These are phyloP conservation scores for Kockovaella imperatae DNA, from an alignment of 768 basidiomycete genomes.

Conservation along the genomic window DNA sequence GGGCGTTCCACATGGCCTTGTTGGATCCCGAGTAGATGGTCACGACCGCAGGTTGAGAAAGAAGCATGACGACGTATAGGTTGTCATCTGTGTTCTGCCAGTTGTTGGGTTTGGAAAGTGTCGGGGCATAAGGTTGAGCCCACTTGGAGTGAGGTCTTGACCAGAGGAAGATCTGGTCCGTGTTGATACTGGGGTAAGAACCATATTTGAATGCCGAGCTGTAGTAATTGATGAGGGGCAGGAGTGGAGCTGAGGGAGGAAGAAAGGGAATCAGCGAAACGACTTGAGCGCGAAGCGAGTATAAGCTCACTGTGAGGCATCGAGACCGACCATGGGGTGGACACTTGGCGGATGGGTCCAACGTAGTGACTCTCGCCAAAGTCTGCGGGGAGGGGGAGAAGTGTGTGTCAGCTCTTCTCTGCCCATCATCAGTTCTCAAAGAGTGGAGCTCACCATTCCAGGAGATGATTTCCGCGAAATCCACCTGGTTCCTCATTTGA, in stretches of 20 bases:
- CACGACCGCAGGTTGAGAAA: slow-evolving; percentile 22
- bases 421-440: not conserved
- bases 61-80: slow-evolving; percentile 35
- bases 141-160: slow-evolving; percentile 39
- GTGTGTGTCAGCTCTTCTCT: not conserved
- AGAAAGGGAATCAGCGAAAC: not conserved
- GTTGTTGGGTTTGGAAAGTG: slow-evolving; percentile 19
- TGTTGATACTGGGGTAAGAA: slow-evolving; percentile 23
- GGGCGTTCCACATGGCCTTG: slow-evolving; percentile 19
- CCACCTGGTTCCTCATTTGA: slow-evolving; percentile 37
- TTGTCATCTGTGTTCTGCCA: slow-evolving; percentile 35
- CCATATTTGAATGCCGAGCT: slow-evolving; percentile 43
- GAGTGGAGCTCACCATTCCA: slow-evolving; percentile 43
- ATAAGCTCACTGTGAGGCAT: slow-evolving; percentile 38
- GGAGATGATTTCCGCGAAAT: slow-evolving; percentile 44
- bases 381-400: slow-evolving; percentile 12
- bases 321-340: slow-evolving; percentile 38
- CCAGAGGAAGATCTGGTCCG: slow-evolving; percentile 37
- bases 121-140: slow-evolving; percentile 28
- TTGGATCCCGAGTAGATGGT: slow-evolving; percentile 21
- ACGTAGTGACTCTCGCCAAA: slow-evolving; percentile 42
- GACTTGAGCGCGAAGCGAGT: not conserved
- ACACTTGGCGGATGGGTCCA: slow-evolving; percentile 31
- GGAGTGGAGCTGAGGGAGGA: slow-evolving; percentile 24
- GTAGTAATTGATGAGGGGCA: slow-evolving; percentile 33